Percentiles rank a stretch among this genome's conserved stretches.
Conservation (phyloP, 306 rosid species). For the Vigna unguiculata region DNA sequence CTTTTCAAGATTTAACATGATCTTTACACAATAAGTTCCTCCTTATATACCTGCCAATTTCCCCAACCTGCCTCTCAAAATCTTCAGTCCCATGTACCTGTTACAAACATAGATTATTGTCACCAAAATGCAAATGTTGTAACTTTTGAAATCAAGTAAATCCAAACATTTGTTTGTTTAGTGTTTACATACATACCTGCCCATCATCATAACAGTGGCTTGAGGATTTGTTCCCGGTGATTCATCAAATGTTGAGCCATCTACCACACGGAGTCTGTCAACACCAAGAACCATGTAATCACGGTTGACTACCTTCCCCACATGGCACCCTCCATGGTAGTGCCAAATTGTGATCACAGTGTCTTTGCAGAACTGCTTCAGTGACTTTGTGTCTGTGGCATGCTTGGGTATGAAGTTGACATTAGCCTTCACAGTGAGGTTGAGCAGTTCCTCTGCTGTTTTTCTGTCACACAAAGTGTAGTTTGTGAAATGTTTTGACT, state of each 20-base stretch:
- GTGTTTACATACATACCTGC: constrained; percentile 72
- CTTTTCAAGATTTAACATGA: constrained; percentile 9
- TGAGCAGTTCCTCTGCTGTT: constrained; percentile 69
- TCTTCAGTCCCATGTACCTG: constrained; percentile 97
- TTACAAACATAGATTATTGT: constrained; percentile 42
- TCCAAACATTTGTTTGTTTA: background rate
- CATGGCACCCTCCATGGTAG: constrained; percentile 94
- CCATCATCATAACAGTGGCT: constrained; percentile 97
- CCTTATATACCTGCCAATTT: constrained; percentile 65
- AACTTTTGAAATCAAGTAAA: background rate
- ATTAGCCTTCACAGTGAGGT: constrained; percentile 71
- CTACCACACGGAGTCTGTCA: constrained; percentile 72
- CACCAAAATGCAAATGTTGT: background rate
- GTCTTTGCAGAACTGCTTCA: constrained; percentile 88
- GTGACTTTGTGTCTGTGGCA: constrained; percentile 69
- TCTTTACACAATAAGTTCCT: constrained; percentile 40
- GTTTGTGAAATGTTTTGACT: constrained; percentile 69
- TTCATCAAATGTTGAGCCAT: constrained; percentile 78
- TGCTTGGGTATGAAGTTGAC: constrained; percentile 82
- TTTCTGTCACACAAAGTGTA: constrained; percentile 58
- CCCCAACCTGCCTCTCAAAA: constrained; percentile 75
- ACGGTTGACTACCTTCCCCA: constrained; percentile 72
- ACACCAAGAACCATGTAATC: constrained; percentile 78
- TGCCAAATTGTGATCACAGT: constrained; percentile 97
- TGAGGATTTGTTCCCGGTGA: constrained; percentile 99